Conservation (phyloP, 2,329 filamentous ascomycete genomes). For the Fusarium secorum region DNA sequence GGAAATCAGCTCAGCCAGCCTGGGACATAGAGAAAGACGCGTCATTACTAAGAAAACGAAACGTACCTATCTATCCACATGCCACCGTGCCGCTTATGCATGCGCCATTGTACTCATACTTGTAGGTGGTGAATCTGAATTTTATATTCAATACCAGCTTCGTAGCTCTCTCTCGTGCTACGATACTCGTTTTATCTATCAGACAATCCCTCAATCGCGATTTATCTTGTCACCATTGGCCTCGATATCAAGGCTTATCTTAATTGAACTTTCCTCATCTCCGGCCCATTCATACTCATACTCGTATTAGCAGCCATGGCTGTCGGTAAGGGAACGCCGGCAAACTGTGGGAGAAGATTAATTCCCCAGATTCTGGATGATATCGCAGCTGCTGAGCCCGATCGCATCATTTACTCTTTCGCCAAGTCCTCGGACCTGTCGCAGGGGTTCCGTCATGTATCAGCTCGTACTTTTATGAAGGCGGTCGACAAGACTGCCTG, state of each 20-base stretch:
- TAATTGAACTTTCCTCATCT: not conserved
- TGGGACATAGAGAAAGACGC: rapidly evolving
- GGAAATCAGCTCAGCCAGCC: too few relatives aligned
- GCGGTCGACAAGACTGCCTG: constrained; percentile 45
- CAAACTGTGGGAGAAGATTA: not conserved
- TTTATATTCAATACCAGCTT: not conserved
- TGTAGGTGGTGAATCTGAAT: not conserved
- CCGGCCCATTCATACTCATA: not conserved
- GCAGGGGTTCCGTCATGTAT: constrained; percentile 33
- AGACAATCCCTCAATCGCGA: not conserved
- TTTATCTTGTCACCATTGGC: not conserved
- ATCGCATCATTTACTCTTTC: constrained; percentile 39
- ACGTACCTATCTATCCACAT: not conserved
- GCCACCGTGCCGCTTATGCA: not conserved
- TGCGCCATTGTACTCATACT: not conserved
- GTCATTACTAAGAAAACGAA: not conserved
- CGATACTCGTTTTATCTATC: not conserved
- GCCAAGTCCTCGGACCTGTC: constrained; percentile 17
- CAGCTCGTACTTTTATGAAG: constrained; percentile 37
- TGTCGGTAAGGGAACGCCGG: not conserved
- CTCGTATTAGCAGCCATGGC: not conserved
- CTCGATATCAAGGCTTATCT: not conserved
- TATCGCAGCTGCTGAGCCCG: constrained; percentile 15
- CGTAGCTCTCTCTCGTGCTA: too few relatives aligned
- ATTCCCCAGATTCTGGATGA: constrained; percentile 1